A percentile compares a stretch with the other conserved stretches of the same genome.
These are phyloP conservation scores for Amylostereum areolatum DNA, from an alignment of 1,284 basidiomycete species.

Conservation along the genomic window DNA sequence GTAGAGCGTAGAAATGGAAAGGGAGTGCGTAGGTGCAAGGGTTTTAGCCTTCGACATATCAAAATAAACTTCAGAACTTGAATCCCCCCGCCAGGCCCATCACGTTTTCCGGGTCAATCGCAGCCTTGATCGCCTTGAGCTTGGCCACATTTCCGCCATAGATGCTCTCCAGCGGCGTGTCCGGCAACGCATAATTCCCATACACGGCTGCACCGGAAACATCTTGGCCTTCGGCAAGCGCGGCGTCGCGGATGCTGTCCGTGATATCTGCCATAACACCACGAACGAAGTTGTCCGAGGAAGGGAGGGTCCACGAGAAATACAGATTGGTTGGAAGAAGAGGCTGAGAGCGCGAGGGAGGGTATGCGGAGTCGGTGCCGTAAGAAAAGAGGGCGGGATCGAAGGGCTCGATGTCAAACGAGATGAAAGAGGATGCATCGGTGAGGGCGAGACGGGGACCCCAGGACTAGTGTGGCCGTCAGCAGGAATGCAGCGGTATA, in stretches of 20 bases:
- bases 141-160: conserved; percentile 42
- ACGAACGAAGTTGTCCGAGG: conserved; percentile 33
- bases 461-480: conserved; percentile 18
- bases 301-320: conserved; percentile 32
- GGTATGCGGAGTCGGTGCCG: conserved; percentile 38
- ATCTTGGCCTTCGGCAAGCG: conserved; percentile 36
- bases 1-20: no score
- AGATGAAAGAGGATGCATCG: conserved; percentile 39
- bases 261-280: conserved; percentile 33
- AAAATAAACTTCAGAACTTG: conserved; percentile 9
- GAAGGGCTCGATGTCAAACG: conserved; percentile 56
- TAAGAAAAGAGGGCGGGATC: conserved; percentile 37
- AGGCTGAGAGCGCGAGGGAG: conserved; percentile 32
- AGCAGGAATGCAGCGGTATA: conserved; percentile 23
- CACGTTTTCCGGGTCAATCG: conserved; percentile 42
- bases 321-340: conserved; percentile 45
- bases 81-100: conserved; percentile 33
- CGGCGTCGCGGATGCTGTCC: conserved; percentile 29
- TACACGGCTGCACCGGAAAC: conserved; percentile 32
- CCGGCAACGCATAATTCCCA: conserved; percentile 28
- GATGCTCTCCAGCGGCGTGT: conserved; percentile 41
- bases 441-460: conserved; percentile 15
- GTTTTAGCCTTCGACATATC: neutral
- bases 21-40: no score
- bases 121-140: conserved; percentile 32